Percentiles rank a stretch among this genome's conserved stretches.
These are phyloP conservation scores for Coemansia biformis DNA, from an alignment of 192 early-diverging fungal species.

Conservation along the genomic window DNA sequence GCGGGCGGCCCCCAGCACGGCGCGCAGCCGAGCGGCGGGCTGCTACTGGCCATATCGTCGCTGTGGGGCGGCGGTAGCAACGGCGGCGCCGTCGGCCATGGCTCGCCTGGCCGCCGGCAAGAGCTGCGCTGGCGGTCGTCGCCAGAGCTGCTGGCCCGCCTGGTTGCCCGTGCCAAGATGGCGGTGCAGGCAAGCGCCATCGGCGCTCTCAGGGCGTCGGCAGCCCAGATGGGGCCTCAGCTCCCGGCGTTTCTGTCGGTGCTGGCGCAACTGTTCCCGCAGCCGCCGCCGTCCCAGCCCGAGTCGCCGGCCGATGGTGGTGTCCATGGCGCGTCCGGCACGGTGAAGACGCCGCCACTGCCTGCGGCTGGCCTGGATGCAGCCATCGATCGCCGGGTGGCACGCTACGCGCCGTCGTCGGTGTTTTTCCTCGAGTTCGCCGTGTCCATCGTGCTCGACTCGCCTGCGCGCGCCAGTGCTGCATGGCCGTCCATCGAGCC, in stretches of 20 bases:
- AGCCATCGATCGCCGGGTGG: not conserved
- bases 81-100: slow-evolving; percentile 5
- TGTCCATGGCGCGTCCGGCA: too few species aligned
- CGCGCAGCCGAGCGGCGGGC: slow-evolving; percentile 20
- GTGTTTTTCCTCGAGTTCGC: slow-evolving; percentile 46
- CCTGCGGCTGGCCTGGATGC: not conserved
- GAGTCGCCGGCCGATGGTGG: slow-evolving; percentile 26
- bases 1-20: slow-evolving; percentile 3
- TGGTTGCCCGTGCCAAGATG: slow-evolving; percentile 16
- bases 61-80: slow-evolving; percentile 29
- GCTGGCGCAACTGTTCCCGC: slow-evolving; percentile 27
- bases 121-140: slow-evolving; percentile 41
- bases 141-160: slow-evolving; percentile 22
- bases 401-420: slow-evolving; percentile 28
- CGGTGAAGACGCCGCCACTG: too few species aligned
- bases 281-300: slow-evolving; percentile 24
- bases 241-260: slow-evolving; percentile 18
- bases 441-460: slow-evolving; percentile 11
- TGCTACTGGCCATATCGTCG: slow-evolving; percentile 42
- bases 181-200: slow-evolving; percentile 29
- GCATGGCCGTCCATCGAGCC: slow-evolving; percentile 62
- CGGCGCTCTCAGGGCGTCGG: slow-evolving; percentile 7
- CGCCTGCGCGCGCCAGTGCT: slow-evolving; percentile 19
- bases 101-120: slow-evolving; percentile 17
- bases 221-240: slow-evolving; percentile 4